phyloP scores from a whole-genome alignment of 345 rosid species.

The Gynandropsis gynandra region DNA sequence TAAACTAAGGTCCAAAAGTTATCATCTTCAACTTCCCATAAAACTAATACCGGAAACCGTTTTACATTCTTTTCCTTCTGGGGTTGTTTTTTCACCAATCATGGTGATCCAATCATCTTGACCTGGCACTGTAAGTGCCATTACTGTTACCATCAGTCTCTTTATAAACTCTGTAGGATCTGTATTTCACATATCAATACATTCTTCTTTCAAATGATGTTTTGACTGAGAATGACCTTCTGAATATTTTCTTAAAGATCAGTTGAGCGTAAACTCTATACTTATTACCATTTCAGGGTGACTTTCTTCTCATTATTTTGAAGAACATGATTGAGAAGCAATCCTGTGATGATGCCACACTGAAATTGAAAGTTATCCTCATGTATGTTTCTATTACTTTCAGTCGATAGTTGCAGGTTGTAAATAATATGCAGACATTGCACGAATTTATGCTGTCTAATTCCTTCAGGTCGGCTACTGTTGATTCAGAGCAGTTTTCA shows the following conservation, averaged over 20 bases:
- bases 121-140: conserved; percentile 8
- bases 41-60: background rate
- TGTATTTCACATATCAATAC: conserved; percentile 5
- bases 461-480: conserved; percentile 83
- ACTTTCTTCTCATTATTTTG: conserved; percentile 86
- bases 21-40: conserved; percentile 7
- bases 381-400: conserved; percentile 44
- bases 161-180: conserved; percentile 15
- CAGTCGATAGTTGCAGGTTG: conserved; percentile 5
- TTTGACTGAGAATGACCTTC: background rate
- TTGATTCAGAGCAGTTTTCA: conserved; percentile 76
- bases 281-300: conserved; percentile 46
- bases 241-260: background rate
- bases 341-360: conserved; percentile 35
- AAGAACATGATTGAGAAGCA: conserved; percentile 84
- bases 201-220: conserved; percentile 5
- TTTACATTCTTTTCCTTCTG: conserved; percentile 1
- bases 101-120: conserved; percentile 5
- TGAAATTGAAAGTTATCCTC: conserved; percentile 73
- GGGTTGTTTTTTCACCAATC: conserved; percentile 8
- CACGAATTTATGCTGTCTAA: conserved; percentile 14
- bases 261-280: background rate
- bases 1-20: conserved; percentile 7
- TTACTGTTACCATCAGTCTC: background rate
- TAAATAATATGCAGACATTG: conserved; percentile 7